Conservation (phyloP, 192 early-diverging fungal species). For the Linnemannia exigua region DNA sequence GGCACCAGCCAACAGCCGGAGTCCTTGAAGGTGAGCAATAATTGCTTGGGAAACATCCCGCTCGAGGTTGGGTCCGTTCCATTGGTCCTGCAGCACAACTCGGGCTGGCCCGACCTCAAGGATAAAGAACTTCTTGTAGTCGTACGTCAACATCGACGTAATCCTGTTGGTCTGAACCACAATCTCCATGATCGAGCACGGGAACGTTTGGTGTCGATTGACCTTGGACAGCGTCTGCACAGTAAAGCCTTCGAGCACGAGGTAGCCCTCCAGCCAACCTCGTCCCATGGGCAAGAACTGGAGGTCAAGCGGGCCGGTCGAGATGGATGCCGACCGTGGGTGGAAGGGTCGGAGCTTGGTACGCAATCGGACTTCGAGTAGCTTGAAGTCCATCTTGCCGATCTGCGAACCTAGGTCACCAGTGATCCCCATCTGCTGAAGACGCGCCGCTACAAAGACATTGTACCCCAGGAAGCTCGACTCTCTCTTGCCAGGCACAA, state of each 20-base stretch:
- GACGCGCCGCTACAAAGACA: slow-evolving; percentile 57
- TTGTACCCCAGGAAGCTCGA: slow-evolving; percentile 62
- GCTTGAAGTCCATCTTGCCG: slow-evolving; percentile 66
- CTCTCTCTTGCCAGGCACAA: slow-evolving; percentile 37
- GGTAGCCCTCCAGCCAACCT: slow-evolving; percentile 71
- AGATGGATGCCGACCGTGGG: slow-evolving; percentile 53
- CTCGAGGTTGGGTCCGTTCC: slow-evolving; percentile 57
- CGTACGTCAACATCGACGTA: slow-evolving; percentile 75
- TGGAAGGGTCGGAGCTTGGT: slow-evolving; percentile 58
- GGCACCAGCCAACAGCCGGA: slow-evolving; percentile 38
- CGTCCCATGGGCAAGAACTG: slow-evolving; percentile 50
- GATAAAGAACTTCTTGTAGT: slow-evolving; percentile 82
- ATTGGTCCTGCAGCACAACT: slow-evolving; percentile 62
- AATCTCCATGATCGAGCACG: slow-evolving; percentile 57
- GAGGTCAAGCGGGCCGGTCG: slow-evolving; percentile 61
- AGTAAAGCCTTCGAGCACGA: slow-evolving; percentile 58
- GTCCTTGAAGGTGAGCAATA: slow-evolving; percentile 30
- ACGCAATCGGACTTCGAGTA: slow-evolving; percentile 61
- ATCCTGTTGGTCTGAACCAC: slow-evolving; percentile 63
- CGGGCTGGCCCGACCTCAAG: slow-evolving; percentile 68
- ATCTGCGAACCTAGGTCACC: slow-evolving; percentile 76
- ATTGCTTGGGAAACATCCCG: slow-evolving; percentile 36
- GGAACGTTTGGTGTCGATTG: slow-evolving; percentile 29
- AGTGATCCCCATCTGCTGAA: slow-evolving; percentile 63
- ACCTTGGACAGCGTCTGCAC: slow-evolving; percentile 43